phyloP scores from a whole-genome alignment of 2,329 filamentous ascomycete species.

The Cordyceps fumosorosea region DNA sequence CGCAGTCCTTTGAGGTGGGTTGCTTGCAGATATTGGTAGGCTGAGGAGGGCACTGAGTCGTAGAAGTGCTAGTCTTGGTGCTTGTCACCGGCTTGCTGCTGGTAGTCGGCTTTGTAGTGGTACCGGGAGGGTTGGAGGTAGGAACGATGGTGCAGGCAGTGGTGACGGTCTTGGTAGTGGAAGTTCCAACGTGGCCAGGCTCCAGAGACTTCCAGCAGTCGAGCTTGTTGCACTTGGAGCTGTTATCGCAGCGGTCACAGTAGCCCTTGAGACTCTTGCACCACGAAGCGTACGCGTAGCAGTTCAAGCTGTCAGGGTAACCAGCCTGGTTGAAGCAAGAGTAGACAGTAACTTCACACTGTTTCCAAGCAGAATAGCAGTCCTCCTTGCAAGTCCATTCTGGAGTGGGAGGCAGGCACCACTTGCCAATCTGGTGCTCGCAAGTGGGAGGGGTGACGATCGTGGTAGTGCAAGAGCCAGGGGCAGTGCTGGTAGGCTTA shows the following conservation, averaged over 20 bases:
- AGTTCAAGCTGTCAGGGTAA: slow-evolving; percentile 41
- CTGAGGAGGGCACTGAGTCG: slow-evolving; percentile 35
- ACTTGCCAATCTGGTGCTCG: slow-evolving; percentile 49
- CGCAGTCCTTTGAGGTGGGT: slow-evolving; percentile 49
- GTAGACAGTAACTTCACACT: slow-evolving; percentile 40
- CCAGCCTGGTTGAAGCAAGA: slow-evolving; percentile 47
- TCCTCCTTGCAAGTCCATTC: slow-evolving; percentile 36
- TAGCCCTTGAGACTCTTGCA: slow-evolving; percentile 39
- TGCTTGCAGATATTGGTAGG: slow-evolving; percentile 48
- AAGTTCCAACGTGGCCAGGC: slow-evolving; percentile 29
- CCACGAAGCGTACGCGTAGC: slow-evolving; percentile 45
- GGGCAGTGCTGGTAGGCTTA: slow-evolving; percentile 20
- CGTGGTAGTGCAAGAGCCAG: slow-evolving; percentile 37
- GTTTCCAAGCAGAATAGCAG: slow-evolving; percentile 37
- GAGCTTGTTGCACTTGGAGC: slow-evolving; percentile 33
- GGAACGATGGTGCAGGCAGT: slow-evolving; percentile 24
- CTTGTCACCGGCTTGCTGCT: slow-evolving; percentile 25
- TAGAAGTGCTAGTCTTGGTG: slow-evolving; percentile 18
- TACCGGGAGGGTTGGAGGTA: slow-evolving; percentile 20
- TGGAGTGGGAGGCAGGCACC: slow-evolving; percentile 45
- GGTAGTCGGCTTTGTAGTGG: slow-evolving; percentile 23
- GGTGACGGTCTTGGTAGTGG: slow-evolving; percentile 29
- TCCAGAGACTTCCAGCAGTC: slow-evolving; percentile 37
- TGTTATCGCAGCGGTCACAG: slow-evolving; percentile 34
- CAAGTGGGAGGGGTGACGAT: slow-evolving; percentile 39